Evolutionary conservation across 1,284 basidiomycete genomes (phyloP), one percentile per base, ranked within the genome.

Genomic region (Rhodotorula sp.): DNA sequence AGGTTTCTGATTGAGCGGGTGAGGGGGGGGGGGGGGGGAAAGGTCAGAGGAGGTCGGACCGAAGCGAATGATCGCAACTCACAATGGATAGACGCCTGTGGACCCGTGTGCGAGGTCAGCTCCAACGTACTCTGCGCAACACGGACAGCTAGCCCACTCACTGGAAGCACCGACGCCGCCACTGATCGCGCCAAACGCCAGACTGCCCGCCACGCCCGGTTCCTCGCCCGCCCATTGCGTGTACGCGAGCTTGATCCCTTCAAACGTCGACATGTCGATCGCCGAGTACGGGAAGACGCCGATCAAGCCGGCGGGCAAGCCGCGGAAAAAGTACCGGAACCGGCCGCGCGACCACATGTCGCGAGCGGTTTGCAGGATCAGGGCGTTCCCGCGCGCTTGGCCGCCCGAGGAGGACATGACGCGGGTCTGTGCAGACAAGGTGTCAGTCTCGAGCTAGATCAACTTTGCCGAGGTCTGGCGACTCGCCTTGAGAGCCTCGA

Each of bases 1-100:
- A 99, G 86, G 81, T 96, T 98, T 74, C 95, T 84, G 10, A 91
- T 55, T n/a, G n/a, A n/a, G n/a, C n/a, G n/a, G n/a, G n/a, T n/a
- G n/a, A n/a, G n/a, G n/a, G n/a, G 44, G 44, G 24, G 42, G 4
- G 18, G 33, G 1, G 49, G 18, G n/a, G 15, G 46, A 18, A 46
- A 48, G 44, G 54, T 62, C 51, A 64, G 44, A 14, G 3, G 14
- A 15, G 29, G n/a, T 17, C n/a, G 30, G 15, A 20, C 29, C 18
- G 18, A 42, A 14, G 58, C 29, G n/a, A 24, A 30, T 18, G 24
- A 33, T 6, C 1, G 4, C 42, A 20, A 2, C 70, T 37, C 4
- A 73, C 71, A 73, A 33, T 81, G 82, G 93, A 80, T 95, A 96
- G 49, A 95, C 93, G 72, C 87, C 91, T 57, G 91, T 48, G 5